Conservation (phyloP, 2,329 filamentous ascomycete genomes). For the Amauroascus verrucosus region DNA sequence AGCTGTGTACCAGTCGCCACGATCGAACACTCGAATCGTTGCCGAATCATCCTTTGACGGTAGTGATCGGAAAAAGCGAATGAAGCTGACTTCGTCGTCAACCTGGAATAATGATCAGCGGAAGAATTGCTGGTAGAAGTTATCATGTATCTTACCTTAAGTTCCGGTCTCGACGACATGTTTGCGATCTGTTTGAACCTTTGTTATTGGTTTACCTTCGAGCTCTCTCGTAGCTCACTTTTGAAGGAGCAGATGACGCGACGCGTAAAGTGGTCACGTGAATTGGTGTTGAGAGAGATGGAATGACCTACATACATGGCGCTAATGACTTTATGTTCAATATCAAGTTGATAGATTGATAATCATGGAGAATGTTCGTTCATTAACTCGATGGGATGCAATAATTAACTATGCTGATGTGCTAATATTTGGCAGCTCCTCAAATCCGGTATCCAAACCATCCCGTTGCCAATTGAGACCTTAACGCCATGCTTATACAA, state of each 20-base stretch:
- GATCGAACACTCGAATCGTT: constrained; percentile 83
- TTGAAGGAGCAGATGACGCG: neutral
- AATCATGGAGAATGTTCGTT: neutral
- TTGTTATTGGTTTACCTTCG: neutral
- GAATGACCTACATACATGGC: no score
- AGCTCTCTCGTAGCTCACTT: neutral
- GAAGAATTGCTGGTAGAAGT: neutral
- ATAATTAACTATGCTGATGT: neutral
- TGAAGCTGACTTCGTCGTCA: constrained; percentile 94
- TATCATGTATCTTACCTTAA: constrained; percentile 9
- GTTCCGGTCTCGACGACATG: constrained; percentile 14
- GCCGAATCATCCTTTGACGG: constrained; percentile 51
- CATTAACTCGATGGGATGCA: neutral
- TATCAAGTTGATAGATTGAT: no score
- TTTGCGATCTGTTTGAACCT: neutral
- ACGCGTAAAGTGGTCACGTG: constrained; percentile 15
- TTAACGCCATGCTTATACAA: neutral
- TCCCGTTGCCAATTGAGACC: neutral
- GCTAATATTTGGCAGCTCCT: neutral
- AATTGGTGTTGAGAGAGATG: constrained; percentile 7
- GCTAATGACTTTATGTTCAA: no score
- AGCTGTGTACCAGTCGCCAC: constrained; percentile 85
- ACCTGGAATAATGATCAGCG: constrained; percentile 46
- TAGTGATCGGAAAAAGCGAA: constrained; percentile 88
- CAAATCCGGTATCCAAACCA: neutral